Percentiles rank a stretch among this genome's conserved stretches.
Evolutionary conservation across 2,329 filamentous ascomycete species (phyloP).

Genomic region (Colletotrichum lindemuthianum): DNA sequence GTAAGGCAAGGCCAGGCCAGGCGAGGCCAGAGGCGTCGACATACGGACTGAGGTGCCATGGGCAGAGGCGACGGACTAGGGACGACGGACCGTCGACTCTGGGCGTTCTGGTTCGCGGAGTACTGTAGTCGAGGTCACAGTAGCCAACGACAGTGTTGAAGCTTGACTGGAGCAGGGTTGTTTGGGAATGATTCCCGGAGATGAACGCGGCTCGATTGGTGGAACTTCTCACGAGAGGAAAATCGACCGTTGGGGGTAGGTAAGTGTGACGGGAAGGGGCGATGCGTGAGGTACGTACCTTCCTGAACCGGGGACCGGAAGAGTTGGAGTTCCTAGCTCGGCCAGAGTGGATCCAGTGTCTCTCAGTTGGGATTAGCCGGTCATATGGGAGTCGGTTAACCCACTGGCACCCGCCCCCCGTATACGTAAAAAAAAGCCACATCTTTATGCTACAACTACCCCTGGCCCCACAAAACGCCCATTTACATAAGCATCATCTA

Average conservation of each 20-base stretch:
- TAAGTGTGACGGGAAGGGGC: too few species aligned
- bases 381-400: conserved; percentile 2
- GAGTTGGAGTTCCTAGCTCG: background rate
- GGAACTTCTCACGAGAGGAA: conserved; percentile 24
- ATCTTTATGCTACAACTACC: too few species aligned
- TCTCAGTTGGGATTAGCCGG: background rate
- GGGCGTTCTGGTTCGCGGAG: background rate
- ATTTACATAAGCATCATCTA: too few species aligned
- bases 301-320: conserved; percentile 20
- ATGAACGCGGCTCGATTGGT: conserved; percentile 20
- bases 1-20: background rate
- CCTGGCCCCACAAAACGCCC: too few species aligned
- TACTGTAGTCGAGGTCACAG: too few species aligned
- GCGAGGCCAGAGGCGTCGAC: background rate
- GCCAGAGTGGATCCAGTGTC: background rate
- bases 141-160: background rate
- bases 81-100: conserved; percentile 35
- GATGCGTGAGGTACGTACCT: too few species aligned
- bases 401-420: too few species aligned
- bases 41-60: background rate
- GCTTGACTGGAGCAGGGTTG: conserved; percentile 23
- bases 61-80: conserved; percentile 19
- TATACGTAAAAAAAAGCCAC: too few species aligned
- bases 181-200: background rate
- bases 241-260: conserved; percentile 4